Evolutionary conservation across 805 yeast species (phyloP), one percentile per base, ranked within the genome.

Genomic region (Saccharomycopsis fibuligera): DNA sequence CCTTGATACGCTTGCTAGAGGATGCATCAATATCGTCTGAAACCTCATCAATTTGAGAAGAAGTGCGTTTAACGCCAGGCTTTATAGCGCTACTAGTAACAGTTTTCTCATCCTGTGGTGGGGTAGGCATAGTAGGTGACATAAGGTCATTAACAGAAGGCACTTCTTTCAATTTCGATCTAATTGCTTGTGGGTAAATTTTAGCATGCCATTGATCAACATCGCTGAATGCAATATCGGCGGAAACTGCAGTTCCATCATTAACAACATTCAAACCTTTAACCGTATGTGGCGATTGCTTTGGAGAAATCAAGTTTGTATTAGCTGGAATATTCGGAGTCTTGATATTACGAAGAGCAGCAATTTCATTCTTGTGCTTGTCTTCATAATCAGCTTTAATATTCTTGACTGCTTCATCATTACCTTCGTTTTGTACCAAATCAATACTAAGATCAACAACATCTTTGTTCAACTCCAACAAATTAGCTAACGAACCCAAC

Each of bases 51-150:
- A 14, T 41, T 9, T 31, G 8, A 21, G 27, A 30, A 17, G 23
- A 41, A 14, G 39, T 21, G 14, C 52, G 24, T 41, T 41, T 45
- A 2, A 16, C 23, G 24, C 17, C 29, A 12, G 17, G 33, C 23
- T 38, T 48, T 14, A 22, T 16, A 8, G 14, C 14, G n/a, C 4
- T 12, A 17, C 33, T 25, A 33, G 12, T 44, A 10, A 23, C 44
- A 40, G 43, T 25, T 41, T 52, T 52, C 8, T 46, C 45, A 36
- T 53, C 56, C 30, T 47, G 51, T 2, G 56, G 56, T 2, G 56
- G 56, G 6, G 56, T 53, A 31, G 54, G 54, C 47, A 51, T 51
- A 14, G 51, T 51, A 5, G 56, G 49, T n/a, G 50, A 41, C 6
- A 50, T 14, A 5, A 40, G 37, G 16, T 51, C 54, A 25, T 38